phyloP scores from a whole-genome alignment of 2,329 filamentous ascomycete genomes.

The Colletotrichum horii region DNA sequence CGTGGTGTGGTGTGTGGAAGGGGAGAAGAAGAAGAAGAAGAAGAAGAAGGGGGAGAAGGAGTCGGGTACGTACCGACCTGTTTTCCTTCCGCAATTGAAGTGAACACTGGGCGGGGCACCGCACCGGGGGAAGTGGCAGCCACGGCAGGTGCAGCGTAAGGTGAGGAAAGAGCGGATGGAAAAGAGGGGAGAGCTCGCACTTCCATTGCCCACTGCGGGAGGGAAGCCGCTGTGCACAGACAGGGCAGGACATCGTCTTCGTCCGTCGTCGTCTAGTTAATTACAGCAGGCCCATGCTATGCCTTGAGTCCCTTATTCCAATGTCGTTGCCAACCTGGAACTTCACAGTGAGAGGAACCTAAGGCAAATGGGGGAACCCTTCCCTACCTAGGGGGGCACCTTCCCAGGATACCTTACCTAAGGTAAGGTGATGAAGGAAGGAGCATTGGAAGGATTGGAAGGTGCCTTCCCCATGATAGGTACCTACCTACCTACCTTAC shows the following conservation, averaged over 20 bases:
- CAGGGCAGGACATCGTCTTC: neutral
- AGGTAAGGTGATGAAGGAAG: neutral
- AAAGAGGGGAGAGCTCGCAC: constrained; percentile 13
- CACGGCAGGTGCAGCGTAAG: neutral
- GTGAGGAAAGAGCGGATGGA: neutral
- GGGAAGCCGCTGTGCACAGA: neutral
- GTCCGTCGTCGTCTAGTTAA: neutral
- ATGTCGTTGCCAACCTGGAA: neutral
- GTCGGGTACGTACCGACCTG: neutral
- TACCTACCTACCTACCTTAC: neutral
- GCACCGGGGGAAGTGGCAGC: neutral
- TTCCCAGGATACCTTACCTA: neutral
- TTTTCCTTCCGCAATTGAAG: constrained; percentile 3
- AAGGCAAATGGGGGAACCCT: neutral
- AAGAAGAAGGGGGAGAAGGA: neutral
- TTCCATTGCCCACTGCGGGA: neutral
- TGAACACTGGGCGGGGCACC: too few species aligned
- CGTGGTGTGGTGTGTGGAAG: neutral
- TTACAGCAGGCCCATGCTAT: neutral
- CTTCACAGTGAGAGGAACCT: neutral
- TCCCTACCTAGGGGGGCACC: neutral
- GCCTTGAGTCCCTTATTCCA: neutral
- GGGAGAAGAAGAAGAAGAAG: neutral
- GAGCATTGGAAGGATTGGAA: neutral
- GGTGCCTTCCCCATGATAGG: neutral